Base-by-base conservation (phyloP, 2,329 filamentous ascomycete species). In the Arthroderma sp. region DNA sequence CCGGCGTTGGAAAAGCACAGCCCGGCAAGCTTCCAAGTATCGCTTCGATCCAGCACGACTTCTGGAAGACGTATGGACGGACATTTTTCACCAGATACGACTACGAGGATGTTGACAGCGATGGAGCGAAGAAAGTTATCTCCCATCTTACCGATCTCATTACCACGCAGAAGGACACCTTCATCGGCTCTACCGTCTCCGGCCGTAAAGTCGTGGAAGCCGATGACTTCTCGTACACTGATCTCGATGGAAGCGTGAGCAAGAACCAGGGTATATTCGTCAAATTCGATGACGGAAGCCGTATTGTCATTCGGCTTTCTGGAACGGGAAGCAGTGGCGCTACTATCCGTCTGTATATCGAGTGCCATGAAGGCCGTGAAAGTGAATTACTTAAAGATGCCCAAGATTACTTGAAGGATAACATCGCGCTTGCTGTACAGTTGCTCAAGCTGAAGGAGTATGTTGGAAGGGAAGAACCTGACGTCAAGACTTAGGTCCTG, bases 11-110 rank as follows among this genome's bases (percentile, higher is more conserved):
- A 52, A 80, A 91, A 63, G 75, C 86, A 64, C 82, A 82, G 59
- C 78, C 84, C 15, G 79, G 73, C 48, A 80, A 84, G 54, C 86
- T 83, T 3, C 88, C 89, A 42, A 94, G 85, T 69, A 96, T 98
- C 68, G 84, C 84, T 60, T 83, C 88, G 66, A 95, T 98, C 64
- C 91, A 98, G 70, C 80, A 86, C 58, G 86, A 95, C 63, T 96
- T 98, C 77, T 98, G 91, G 91, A 77, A 78, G 58, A 85, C 79
- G 46, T 98, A 98, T 65, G 91, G 91, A 58, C 87, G 91, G 48
- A 95, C 88, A 30, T 98, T 96, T 75, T 98, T 98, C 77, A 98
- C 91, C 37, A 86, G 91, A 52, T 96, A 96, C 68, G 91, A 98
- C 69, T 98, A 94, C 69, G 91, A 98, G 70, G 78, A 93, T 55